These are phyloP conservation scores for Ophiostoma quercus DNA, from an alignment of 2,329 filamentous ascomycete species.

Conservation along the genomic window DNA sequence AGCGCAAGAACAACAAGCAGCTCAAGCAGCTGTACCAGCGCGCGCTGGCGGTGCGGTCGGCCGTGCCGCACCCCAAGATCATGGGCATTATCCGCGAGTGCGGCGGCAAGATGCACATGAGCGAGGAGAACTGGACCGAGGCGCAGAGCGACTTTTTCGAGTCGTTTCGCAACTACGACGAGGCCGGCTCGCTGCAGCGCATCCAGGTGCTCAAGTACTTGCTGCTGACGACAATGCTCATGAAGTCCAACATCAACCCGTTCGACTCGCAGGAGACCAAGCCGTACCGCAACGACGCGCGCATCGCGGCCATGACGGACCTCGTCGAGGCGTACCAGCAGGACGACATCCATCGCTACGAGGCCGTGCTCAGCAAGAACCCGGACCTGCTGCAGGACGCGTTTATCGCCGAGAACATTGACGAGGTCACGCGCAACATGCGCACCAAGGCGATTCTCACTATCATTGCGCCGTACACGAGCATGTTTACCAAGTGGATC, in stretches of 20 bases:
- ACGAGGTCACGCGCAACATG: constrained; percentile 97
- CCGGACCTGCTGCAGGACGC: constrained; percentile 83
- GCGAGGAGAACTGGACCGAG: constrained; percentile 97
- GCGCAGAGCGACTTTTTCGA: constrained; percentile 98
- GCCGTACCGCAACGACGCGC: constrained; percentile 91
- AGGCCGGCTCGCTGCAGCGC: constrained; percentile 89
- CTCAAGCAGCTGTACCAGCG: constrained; percentile 88
- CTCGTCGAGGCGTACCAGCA: constrained; percentile 94
- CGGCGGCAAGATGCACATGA: constrained; percentile 99
- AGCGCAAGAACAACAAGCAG: constrained; percentile 95
- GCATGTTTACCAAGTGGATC: constrained; percentile 84
- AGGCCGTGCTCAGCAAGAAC: constrained; percentile 79
- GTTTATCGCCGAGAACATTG: constrained; percentile 98
- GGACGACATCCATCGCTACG: constrained; percentile 89
- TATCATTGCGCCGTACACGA: constrained; percentile 88
- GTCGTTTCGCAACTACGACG: constrained; percentile 97
- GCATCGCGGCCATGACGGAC: constrained; percentile 95
- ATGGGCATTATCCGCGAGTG: constrained; percentile 99
- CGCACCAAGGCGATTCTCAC: constrained; percentile 92
- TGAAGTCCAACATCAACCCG: constrained; percentile 97
- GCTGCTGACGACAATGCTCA: constrained; percentile 93
- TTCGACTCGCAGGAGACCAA: constrained; percentile 99
- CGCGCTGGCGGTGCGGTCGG: constrained; percentile 88
- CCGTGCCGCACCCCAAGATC: constrained; percentile 95
- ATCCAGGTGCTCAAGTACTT: constrained; percentile 98